Conservation (phyloP, 1,284 basidiomycete species). For the Irpex sp. region DNA sequence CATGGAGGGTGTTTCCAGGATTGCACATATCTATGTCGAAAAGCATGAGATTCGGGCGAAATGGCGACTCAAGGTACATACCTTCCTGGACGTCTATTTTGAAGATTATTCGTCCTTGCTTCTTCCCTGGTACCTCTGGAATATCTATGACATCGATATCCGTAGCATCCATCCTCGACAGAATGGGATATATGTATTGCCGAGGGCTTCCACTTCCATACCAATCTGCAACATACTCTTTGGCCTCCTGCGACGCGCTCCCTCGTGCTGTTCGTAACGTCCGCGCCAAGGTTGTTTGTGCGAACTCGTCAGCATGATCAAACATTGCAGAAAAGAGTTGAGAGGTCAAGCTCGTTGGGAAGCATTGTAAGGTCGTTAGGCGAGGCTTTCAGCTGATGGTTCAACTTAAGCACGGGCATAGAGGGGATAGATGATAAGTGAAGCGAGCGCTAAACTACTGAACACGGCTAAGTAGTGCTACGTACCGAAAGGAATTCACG, state of each 20-base stretch:
- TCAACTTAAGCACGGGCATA: no score
- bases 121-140: conserved; percentile 16
- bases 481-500: no score
- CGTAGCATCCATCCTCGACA: conserved; percentile 10
- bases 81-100: conserved; percentile 16
- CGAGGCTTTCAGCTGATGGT: no score
- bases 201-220: background rate
- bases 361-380: background rate
- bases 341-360: background rate
- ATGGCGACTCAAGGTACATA: background rate
- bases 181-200: background rate
- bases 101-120: conserved; percentile 16
- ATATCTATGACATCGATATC: conserved; percentile 13
- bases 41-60: background rate
- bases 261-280: background rate
- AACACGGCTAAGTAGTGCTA: no score
- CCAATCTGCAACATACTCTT: background rate
- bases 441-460: no score
- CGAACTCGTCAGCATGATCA: background rate
- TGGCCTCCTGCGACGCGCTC: background rate
- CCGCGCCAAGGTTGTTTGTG: background rate
- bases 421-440: no score
- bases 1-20: conserved; percentile 40
- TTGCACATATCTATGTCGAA: conserved; percentile 47
- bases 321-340: background rate